Evolutionary conservation across 331 rosid species (phyloP).

Genomic region (Erythrophleum ivorense): DNA sequence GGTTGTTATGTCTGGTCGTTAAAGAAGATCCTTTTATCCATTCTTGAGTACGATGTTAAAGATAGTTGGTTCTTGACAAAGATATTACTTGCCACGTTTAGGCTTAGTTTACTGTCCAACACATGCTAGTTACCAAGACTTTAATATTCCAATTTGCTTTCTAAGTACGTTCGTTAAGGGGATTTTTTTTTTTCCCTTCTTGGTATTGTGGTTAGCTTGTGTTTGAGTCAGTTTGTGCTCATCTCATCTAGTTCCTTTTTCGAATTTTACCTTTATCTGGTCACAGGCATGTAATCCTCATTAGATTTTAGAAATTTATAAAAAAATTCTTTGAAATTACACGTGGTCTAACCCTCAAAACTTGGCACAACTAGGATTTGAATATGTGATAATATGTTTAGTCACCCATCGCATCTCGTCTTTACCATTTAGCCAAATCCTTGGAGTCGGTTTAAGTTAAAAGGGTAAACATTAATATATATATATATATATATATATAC

Average conservation of each 20-base stretch:
- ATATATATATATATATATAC: neutral
- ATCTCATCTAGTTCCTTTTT: neutral
- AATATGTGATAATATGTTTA: too few species aligned
- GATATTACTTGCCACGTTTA: neutral
- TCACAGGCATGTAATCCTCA: too few species aligned
- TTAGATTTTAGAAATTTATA: too few species aligned
- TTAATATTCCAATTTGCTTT: neutral
- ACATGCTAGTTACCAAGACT: neutral
- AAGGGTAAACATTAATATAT: neutral
- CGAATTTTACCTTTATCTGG: too few species aligned
- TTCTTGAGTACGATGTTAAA: neutral
- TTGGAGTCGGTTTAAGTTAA: neutral
- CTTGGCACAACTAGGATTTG: too few species aligned
- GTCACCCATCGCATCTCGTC: too few species aligned
- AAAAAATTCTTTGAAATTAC: too few species aligned
- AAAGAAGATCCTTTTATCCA: neutral
- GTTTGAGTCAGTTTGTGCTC: neutral
- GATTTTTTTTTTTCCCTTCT: too few species aligned
- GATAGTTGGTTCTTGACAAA: neutral
- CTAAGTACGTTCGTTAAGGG: neutral
- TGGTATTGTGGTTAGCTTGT: too few species aligned
- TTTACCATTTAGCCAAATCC: neutral
- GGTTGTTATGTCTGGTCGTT: slow-evolving; percentile 37
- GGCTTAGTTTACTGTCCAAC: neutral
- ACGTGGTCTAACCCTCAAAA: too few species aligned